Conservation (phyloP, 1,139 yeast species). For the Yarrowia galli region DNA sequence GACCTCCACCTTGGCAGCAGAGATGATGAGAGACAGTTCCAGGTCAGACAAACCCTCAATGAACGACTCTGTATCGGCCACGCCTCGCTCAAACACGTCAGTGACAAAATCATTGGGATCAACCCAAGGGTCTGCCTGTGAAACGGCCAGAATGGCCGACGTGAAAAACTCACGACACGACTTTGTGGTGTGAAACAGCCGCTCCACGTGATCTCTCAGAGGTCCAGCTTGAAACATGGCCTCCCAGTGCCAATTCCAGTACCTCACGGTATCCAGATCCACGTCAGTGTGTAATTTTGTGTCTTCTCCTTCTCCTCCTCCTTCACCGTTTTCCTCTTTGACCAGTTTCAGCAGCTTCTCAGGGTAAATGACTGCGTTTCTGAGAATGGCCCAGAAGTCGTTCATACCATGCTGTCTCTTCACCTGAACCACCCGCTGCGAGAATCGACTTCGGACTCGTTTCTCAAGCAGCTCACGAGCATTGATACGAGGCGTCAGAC, state of each 20-base stretch:
- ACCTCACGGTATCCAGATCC: slow-evolving; percentile 13
- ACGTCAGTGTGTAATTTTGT: neutral
- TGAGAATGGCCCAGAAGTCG: slow-evolving; percentile 50
- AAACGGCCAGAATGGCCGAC: slow-evolving; percentile 58
- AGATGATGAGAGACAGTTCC: slow-evolving; percentile 71
- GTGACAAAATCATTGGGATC: slow-evolving; percentile 50
- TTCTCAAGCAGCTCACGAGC: slow-evolving; percentile 85
- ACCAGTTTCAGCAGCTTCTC: neutral
- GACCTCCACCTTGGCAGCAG: slow-evolving; percentile 74
- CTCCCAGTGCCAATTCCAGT: slow-evolving; percentile 41
- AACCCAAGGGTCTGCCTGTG: slow-evolving; percentile 50
- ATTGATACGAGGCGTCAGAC: slow-evolving; percentile 76
- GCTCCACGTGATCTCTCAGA: slow-evolving; percentile 53
- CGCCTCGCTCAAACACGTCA: slow-evolving; percentile 42
- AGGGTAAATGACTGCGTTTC: slow-evolving; percentile 47
- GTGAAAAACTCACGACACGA: slow-evolving; percentile 65
- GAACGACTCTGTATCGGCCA: slow-evolving; percentile 51
- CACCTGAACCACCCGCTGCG: slow-evolving; percentile 74
- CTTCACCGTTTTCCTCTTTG: neutral
- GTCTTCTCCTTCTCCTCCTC: too few relatives aligned
- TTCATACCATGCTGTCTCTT: slow-evolving; percentile 57
- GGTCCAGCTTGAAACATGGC: slow-evolving; percentile 39
- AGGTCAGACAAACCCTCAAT: slow-evolving; percentile 64
- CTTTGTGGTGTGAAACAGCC: slow-evolving; percentile 65
- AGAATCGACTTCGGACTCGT: slow-evolving; percentile 87